phyloP scores from a whole-genome alignment of 495 filamentous ascomycete species.

The Podospora anserina region DNA sequence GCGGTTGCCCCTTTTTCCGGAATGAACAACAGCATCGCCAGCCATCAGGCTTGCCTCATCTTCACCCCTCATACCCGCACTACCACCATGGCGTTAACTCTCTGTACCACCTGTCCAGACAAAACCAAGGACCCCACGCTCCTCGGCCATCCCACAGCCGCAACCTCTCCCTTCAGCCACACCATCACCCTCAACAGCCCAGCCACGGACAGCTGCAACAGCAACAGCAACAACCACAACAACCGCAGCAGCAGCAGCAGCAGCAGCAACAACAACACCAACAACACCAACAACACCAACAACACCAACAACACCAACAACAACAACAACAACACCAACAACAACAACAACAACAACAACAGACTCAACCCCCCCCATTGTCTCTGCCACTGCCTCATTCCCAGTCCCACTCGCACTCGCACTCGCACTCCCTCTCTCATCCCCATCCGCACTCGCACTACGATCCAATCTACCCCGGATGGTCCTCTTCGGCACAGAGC shows the following conservation, averaged over 20 bases:
- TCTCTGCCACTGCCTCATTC: neutral
- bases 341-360: slow-evolving; percentile 13
- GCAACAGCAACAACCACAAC: neutral
- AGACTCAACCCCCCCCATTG: neutral
- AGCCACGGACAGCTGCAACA: slow-evolving; percentile 9
- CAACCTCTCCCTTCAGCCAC: slow-evolving; percentile 6
- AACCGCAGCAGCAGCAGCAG: no score
- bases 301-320: slow-evolving; percentile 7
- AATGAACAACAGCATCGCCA: slow-evolving; percentile 8
- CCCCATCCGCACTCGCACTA: slow-evolving; percentile 9
- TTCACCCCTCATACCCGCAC: neutral
- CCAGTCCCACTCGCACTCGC: neutral
- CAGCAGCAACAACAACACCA: neutral
- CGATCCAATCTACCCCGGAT: slow-evolving; percentile 5
- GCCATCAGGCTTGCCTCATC: slow-evolving; percentile 1
- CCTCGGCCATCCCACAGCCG: slow-evolving; percentile 3
- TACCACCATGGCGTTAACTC: neutral
- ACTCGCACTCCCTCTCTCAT: slow-evolving; percentile 3
- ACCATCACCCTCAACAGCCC: slow-evolving; percentile 9
- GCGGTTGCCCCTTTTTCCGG: slow-evolving; percentile 20
- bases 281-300: neutral
- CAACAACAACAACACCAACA: slow-evolving; percentile 9
- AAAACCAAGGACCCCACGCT: neutral
- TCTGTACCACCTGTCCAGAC: neutral
- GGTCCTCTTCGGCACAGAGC: neutral